A percentile compares a stretch with the other conserved stretches of the same genome.
These are phyloP conservation scores for Capsicum baccatum DNA, from an alignment of 257 asterid genomes.

Conservation along the genomic window DNA sequence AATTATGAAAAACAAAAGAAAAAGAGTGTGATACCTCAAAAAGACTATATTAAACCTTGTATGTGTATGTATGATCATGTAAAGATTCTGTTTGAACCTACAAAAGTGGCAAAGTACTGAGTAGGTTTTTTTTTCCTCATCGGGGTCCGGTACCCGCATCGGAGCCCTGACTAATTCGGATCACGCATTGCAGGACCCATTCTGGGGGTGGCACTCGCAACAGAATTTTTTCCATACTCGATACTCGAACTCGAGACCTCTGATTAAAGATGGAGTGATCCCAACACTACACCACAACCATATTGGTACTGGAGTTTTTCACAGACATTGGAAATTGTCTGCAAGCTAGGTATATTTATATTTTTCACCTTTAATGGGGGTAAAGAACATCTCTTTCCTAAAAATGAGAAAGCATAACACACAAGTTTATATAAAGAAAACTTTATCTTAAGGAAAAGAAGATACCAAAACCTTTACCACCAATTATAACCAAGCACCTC, in stretches of 20 bases:
- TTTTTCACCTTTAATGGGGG: neutral
- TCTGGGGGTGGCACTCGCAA: too few species aligned
- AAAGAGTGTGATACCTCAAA: neutral
- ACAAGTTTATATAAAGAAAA: constrained; percentile 38
- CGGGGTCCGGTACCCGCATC: too few species aligned
- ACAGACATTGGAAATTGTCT: neutral
- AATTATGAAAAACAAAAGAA: neutral
- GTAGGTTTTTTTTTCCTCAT: too few species aligned
- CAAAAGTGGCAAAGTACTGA: neutral
- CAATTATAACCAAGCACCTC: constrained; percentile 51
- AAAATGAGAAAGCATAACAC: neutral
- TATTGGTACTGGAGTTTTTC: neutral
- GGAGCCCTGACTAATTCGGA: too few species aligned
- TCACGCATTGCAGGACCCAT: too few species aligned
- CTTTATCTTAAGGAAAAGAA: constrained; percentile 72
- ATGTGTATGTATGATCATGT: neutral
- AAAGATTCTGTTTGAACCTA: neutral
- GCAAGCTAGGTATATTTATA: constrained; percentile 13
- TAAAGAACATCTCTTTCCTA: neutral
- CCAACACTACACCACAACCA: too few species aligned
- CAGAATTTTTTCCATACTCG: too few species aligned
- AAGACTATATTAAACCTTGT: neutral
- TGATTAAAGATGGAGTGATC: too few species aligned
- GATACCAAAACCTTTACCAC: constrained; percentile 86
- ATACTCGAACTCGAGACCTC: too few species aligned